These are phyloP conservation scores for Pholiota microspora DNA, from an alignment of 768 basidiomycete species.

Conservation along the genomic window DNA sequence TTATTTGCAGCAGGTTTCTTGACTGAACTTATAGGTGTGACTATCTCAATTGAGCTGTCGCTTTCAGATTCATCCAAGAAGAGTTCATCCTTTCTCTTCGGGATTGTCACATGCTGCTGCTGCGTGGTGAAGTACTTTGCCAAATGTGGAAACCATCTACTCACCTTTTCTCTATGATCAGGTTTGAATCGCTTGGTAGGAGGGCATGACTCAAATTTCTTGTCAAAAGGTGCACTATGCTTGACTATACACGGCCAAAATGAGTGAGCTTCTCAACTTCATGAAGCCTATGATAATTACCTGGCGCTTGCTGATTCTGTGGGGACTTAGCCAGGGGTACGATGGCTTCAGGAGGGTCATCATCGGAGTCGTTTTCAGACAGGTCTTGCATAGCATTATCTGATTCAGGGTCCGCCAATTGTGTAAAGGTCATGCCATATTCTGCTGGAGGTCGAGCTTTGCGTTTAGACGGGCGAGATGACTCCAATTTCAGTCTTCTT, in stretches of 20 bases:
- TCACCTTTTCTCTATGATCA: neutral
- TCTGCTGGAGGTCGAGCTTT: conserved; percentile 33
- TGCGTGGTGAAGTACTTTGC: neutral
- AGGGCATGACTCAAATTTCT: neutral
- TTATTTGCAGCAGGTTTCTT: neutral
- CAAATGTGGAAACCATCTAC: neutral
- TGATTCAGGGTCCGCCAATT: conserved; percentile 28
- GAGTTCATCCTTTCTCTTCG: neutral
- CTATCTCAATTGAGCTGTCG: conserved; percentile 18
- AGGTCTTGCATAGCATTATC: conserved; percentile 15
- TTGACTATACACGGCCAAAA: neutral
- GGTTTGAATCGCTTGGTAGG: neutral
- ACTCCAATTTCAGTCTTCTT: conserved; percentile 44
- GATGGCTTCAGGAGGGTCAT: conserved; percentile 40
- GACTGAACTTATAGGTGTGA: conserved; percentile 6
- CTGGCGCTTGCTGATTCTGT: neutral
- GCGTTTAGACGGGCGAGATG: conserved; percentile 22
- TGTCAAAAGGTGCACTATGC: neutral
- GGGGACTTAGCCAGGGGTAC: conserved; percentile 10
- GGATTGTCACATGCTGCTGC: neutral
- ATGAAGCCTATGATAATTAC: neutral
- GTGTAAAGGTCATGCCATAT: conserved; percentile 50
- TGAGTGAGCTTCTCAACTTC: neutral
- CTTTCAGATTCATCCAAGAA: conserved; percentile 19
- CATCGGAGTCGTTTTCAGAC: conserved; percentile 34